Evolutionary conservation across 306 rosid genomes (phyloP), one percentile per base, ranked within the genome.

Genomic region (Corylus americana): DNA sequence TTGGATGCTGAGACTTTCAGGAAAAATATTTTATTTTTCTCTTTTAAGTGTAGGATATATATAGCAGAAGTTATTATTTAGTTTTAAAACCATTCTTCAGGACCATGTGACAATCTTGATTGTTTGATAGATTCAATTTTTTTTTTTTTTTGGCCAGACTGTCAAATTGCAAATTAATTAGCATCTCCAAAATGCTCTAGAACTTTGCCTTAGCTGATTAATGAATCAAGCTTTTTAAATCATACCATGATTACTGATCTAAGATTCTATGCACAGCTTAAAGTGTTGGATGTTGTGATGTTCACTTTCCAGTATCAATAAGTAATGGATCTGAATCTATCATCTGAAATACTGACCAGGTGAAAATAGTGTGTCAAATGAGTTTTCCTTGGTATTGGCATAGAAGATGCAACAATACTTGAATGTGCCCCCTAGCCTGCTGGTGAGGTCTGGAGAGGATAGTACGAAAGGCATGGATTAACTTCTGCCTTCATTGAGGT

Each of bases 1-100:
- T 63, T 68, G 68, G 77, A 74, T 31, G 55, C 16, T 48, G 22
- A 45, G 70, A 83, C 78, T 71, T 75, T 11, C 18, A 31, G 14
- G 72, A 68, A 68, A 42, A 42, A 18, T 3, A 39, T 37, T 68
- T 11, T 42, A 2, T 18, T 20, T 39, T 8, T 11, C 18, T 39
- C 16, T 68, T 42, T 68, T 42, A 9, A 1, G 20, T 16, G 51
- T 10, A 18, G 29, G 14, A 20, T 29, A 11, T 62, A 12, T 29
- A 11, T 62, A 12, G 44, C 11, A 6, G 44, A 62, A 13, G 17
- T 4, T 29, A 1, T 68, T 68, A 68, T 68, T 11, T 8, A 18
- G 20, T 44, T 18, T 68, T 3, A 68, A 68, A 67, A 18, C 51
- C 29, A 17, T 27, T 39, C 42, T 68, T 68, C 42, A 48, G 48